Percentiles rank a stretch among this genome's conserved stretches.
Conservation (phyloP, 345 rosid species). For the Citrus maxima region DNA sequence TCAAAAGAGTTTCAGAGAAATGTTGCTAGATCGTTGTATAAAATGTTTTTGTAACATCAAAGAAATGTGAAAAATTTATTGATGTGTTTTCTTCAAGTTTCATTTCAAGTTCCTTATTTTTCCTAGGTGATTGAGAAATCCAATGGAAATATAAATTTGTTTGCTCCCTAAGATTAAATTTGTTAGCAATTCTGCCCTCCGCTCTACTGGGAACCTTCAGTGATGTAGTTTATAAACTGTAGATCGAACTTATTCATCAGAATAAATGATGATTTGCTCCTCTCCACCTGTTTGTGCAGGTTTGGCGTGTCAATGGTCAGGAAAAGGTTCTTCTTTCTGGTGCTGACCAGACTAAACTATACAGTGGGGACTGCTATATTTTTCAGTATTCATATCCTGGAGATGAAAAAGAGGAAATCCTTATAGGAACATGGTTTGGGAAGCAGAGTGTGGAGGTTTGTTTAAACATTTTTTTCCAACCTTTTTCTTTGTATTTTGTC, state of each 20-base stretch:
- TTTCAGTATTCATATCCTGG: slow-evolving; percentile 90
- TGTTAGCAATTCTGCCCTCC: not conserved
- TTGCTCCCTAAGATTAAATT: not conserved
- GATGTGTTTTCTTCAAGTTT: not conserved
- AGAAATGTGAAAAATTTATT: not conserved
- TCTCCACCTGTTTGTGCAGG: slow-evolving; percentile 39
- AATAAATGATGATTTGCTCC: not conserved
- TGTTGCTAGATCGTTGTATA: not conserved
- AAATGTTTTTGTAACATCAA: not conserved
- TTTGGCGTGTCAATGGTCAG: slow-evolving; percentile 76
- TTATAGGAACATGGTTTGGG: slow-evolving; percentile 95
- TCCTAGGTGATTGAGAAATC: not conserved
- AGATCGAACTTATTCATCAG: not conserved
- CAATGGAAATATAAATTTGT: not conserved
- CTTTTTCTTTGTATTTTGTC: not conserved
- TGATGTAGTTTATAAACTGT: not conserved
- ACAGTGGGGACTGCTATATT: slow-evolving; percentile 86
- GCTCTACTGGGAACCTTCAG: not conserved
- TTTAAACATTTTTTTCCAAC: slow-evolving; percentile 7
- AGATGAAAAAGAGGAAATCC: slow-evolving; percentile 86
- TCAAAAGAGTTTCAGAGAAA: not conserved
- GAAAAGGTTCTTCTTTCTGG: slow-evolving; percentile 74
- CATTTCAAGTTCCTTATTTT: not conserved
- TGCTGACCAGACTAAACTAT: slow-evolving; percentile 82
- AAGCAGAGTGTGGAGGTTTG: slow-evolving; percentile 87